Conservation (phyloP, 2,329 filamentous ascomycete species). For the Fusarium heterosporum region DNA sequence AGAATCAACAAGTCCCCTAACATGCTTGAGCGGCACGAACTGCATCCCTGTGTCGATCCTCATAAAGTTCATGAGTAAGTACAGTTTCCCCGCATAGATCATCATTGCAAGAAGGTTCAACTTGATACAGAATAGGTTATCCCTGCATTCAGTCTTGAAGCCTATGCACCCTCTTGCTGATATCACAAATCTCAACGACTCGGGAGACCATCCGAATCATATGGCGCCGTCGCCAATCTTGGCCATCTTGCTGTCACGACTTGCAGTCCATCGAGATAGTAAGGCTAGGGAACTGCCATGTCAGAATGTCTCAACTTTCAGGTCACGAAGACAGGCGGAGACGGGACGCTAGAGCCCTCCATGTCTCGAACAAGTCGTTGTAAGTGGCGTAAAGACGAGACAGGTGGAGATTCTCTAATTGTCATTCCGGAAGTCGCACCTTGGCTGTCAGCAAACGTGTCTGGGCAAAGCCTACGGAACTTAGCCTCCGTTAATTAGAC, state of each 20-base stretch:
- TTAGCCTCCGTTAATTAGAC: conserved; percentile 5
- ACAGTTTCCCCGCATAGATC: neutral
- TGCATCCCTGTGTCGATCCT: neutral
- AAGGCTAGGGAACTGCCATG: neutral
- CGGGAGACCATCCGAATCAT: neutral
- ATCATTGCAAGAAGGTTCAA: neutral
- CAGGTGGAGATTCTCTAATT: too few relatives aligned
- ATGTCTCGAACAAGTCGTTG: neutral
- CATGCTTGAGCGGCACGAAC: too few relatives aligned
- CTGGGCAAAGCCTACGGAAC: neutral
- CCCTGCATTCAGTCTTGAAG: neutral
- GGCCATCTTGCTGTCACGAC: neutral
- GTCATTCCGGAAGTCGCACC: neutral
- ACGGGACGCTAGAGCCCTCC: neutral
- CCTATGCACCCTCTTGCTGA: neutral
- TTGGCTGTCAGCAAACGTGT: neutral
- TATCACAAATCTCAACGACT: neutral
- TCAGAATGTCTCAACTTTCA: neutral
- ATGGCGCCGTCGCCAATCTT: neutral
- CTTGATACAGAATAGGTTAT: too few relatives aligned
- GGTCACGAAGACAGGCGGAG: neutral
- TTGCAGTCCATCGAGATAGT: conserved; percentile 1
- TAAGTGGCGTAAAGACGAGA: neutral
- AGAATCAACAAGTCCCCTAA: too few relatives aligned
- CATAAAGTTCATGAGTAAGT: neutral